phyloP scores from a whole-genome alignment of 306 rosid species.

The Vigna trinervia region DNA sequence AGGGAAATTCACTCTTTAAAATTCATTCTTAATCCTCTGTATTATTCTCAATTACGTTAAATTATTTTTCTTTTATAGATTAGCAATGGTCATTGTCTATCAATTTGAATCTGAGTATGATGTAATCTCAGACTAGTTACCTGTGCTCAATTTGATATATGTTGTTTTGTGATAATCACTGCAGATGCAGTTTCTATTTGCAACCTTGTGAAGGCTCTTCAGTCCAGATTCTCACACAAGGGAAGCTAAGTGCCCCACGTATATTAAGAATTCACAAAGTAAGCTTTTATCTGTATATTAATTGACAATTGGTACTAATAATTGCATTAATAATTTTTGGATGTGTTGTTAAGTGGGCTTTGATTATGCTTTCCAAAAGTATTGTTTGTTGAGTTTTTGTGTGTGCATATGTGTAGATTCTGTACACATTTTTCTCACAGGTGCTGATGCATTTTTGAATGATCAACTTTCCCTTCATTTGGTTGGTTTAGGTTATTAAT shows the following conservation, averaged over 20 bases:
- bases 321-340: background rate
- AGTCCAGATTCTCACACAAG: constrained; percentile 31
- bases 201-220: constrained; percentile 83
- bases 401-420: constrained; percentile 17
- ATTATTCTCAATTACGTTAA: background rate
- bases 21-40: no score
- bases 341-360: constrained; percentile 13
- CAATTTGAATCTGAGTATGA: constrained; percentile 37
- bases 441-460: background rate
- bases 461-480: background rate
- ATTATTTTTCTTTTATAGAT: constrained; percentile 17
- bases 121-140: constrained; percentile 11
- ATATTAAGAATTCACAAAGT: constrained; percentile 63
- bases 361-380: background rate
- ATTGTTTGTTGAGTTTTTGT: constrained; percentile 9
- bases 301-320: background rate
- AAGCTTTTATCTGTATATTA: constrained; percentile 18
- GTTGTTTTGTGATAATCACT: constrained; percentile 30
- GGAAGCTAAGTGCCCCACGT: constrained; percentile 89
- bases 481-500: constrained; percentile 71
- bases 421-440: background rate
- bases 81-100: constrained; percentile 18
- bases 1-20: no score
- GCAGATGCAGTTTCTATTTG: constrained; percentile 91
- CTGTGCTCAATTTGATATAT: constrained; percentile 28